phyloP scores from a whole-genome alignment of 176 grass and related monocot species.

The Cocos nucifera region DNA sequence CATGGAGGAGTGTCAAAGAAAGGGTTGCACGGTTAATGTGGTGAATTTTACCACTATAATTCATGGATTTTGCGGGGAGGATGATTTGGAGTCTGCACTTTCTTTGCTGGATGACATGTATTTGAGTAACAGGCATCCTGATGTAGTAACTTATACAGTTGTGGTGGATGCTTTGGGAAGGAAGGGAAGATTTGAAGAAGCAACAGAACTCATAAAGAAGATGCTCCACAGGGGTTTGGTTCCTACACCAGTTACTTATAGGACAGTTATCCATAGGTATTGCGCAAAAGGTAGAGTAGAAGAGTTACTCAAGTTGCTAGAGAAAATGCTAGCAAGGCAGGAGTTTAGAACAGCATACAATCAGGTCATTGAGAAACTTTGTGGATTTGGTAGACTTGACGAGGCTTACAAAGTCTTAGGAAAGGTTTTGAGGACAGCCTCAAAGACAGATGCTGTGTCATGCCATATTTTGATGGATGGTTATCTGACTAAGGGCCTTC shows the following conservation, averaged over 20 bases:
- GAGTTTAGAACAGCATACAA: conserved; percentile 61
- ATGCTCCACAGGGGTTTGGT: conserved; percentile 83
- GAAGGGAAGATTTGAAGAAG: conserved; percentile 69
- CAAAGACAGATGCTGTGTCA: conserved; percentile 63
- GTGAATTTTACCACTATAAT: conserved; percentile 94
- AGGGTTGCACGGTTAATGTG: conserved; percentile 79
- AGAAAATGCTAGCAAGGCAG: conserved; percentile 64
- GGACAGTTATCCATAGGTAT: conserved; percentile 82
- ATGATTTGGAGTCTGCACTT: conserved; percentile 66
- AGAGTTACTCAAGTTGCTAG: conserved; percentile 62
- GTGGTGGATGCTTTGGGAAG: conserved; percentile 74
- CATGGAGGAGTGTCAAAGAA: conserved; percentile 86
- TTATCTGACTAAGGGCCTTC: conserved; percentile 45
- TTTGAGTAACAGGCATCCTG: conserved; percentile 83
- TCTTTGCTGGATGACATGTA: conserved; percentile 96
- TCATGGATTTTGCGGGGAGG: conserved; percentile 73
- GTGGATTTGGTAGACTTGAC: conserved; percentile 55
- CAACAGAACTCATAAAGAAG: conserved; percentile 56
- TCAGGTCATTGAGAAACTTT: conserved; percentile 85
- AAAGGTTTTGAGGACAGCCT: conserved; percentile 75
- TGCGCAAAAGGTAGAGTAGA: conserved; percentile 62
- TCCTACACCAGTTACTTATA: conserved; percentile 81
- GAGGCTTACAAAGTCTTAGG: conserved; percentile 60
- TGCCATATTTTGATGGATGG: conserved; percentile 72
- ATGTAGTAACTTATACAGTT: conserved; percentile 86